Conservation (phyloP, 176 grass and related monocot species). For the Lolium multiflorum region DNA sequence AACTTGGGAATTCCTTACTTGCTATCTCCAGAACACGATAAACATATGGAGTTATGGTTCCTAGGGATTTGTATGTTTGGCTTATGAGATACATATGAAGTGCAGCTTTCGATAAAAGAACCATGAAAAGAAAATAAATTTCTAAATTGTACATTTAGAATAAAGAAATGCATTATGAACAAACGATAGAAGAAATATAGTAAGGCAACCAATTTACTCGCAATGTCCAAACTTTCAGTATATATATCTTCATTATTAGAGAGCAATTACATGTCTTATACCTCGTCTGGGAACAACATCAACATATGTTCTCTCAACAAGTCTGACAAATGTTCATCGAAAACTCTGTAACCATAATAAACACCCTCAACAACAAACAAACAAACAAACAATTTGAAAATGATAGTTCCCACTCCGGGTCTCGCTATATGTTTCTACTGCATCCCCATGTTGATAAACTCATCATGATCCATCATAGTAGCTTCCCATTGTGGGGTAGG, state of each 20-base stretch:
- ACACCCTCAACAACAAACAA: neutral
- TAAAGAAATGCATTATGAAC: no score
- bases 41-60: no score
- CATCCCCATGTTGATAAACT: constrained; percentile 27
- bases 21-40: no score
- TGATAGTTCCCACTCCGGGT: neutral
- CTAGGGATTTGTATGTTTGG: no score
- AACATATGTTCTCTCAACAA: neutral
- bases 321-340: neutral
- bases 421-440: constrained; percentile 28
- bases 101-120: no score
- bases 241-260: neutral
- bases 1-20: no score
- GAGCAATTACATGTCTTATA: neutral
- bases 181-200: no score
- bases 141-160: no score
- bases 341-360: neutral
- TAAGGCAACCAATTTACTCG: neutral
- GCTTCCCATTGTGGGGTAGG: constrained; percentile 5
- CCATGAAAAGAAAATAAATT: no score
- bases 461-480: neutral
- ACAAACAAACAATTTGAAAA: neutral
- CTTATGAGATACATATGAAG: no score
- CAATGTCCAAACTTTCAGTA: neutral
- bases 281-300: neutral